phyloP scores from a whole-genome alignment of 2,329 filamentous ascomycete genomes.

The Aaosphaeria pasadenensis region DNA sequence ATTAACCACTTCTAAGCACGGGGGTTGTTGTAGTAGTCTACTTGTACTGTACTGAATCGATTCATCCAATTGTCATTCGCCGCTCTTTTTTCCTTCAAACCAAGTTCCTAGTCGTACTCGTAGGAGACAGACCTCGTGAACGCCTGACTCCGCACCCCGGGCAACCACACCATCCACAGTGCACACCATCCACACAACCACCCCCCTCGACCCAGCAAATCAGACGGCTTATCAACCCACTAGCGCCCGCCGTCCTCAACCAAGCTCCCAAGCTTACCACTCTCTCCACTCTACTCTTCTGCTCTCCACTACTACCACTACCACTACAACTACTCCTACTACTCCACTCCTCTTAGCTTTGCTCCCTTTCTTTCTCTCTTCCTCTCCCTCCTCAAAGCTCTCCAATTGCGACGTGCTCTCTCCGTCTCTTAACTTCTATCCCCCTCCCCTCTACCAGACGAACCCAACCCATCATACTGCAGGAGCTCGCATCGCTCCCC shows the following conservation, averaged over 20 bases:
- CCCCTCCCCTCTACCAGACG: background rate
- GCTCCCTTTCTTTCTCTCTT: background rate
- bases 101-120: too few species aligned
- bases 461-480: too few species aligned
- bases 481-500: background rate
- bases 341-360: background rate
- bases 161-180: too few species aligned
- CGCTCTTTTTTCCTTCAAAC: too few species aligned
- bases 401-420: background rate
- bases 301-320: too few species aligned
- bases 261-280: background rate
- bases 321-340: too few species aligned
- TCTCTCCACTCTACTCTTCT: background rate
- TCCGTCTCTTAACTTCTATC: background rate
- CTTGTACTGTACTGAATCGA: too few species aligned
- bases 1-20: too few species aligned
- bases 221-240: background rate
- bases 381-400: background rate
- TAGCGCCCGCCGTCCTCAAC: background rate
- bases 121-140: too few species aligned
- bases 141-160: slow-evolving; percentile 3
- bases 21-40: too few species aligned
- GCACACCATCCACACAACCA: background rate
- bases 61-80: too few species aligned
- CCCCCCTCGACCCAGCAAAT: background rate